Base-by-base conservation (phyloP, 2,329 filamentous ascomycete species). In the Exophiala calicioides region DNA sequence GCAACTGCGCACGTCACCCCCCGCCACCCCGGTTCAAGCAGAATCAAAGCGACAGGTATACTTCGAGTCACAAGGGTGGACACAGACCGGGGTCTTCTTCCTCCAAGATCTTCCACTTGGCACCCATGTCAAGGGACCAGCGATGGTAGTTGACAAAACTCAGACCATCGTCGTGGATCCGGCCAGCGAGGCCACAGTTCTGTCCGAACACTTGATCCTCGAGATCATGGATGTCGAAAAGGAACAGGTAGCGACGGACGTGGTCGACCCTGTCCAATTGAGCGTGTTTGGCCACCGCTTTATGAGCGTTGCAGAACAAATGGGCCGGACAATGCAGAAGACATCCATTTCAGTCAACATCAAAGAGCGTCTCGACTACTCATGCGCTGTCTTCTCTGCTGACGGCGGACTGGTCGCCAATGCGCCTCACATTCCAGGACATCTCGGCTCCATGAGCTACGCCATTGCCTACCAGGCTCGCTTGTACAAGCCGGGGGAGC, bases 251-350 rank as follows among this genome's bases (percentile, higher is more conserved):
- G n/a, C n/a, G n/a, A n/a, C n/a, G n/a, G n/a, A n/a, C n/a, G n/a
- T n/a, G n/a, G n/a, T 88, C 1, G 85, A 90, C 62, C 86, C 86
- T 0, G 86, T 90, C 55, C 77, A 88, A 69, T 75, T 91, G 2
- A 85, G 81, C 60, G 86, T 91, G 47, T 90, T 91, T 56, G 84
- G 84, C 1, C 86, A 90, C 62, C 78, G 87, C 6, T 91, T 91
- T 67, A 91, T 90, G 86, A 83, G 84, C 5, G 89, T 90, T 58
- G 87, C 87, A 1, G 87, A 91, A 66, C 86, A 90, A 61, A 90
- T 91, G 87, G 86, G 87, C 1, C 73, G 84, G 44, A 83, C 85
- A 7, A 68, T 90, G 10, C 86, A 90, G 60, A 90, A 90, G 70
- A 90, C 86, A 0, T 86, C 83, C 62, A 84, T 90, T 44, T 86